Conservation (phyloP, 139 green algal genomes). For the Chlamydomonas eustigma region DNA sequence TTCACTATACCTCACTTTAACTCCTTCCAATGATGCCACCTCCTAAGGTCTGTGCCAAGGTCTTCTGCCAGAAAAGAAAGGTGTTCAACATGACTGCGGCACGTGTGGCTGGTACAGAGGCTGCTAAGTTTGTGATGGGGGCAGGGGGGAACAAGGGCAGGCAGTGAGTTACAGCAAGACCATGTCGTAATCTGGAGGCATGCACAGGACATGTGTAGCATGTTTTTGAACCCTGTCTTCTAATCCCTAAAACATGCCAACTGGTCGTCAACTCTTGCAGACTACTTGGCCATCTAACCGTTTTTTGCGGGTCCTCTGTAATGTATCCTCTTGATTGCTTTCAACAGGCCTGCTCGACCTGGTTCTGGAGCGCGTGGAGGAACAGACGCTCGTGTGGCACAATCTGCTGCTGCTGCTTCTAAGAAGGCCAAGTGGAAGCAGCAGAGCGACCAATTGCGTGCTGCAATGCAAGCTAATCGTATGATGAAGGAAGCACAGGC, state of each 20-base stretch:
- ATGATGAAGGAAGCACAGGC: constrained; percentile 21
- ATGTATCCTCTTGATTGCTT: background rate
- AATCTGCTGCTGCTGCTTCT: background rate
- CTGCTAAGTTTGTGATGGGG: constrained; percentile 18
- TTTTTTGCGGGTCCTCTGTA: background rate
- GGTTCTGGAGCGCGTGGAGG: background rate
- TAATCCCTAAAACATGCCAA: background rate
- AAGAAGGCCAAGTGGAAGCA: constrained; percentile 51
- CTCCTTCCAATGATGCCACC: too few species aligned
- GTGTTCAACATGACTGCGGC: constrained; percentile 25
- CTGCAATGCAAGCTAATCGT: constrained; percentile 36
- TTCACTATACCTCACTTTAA: too few species aligned
- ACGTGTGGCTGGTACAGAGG: constrained; percentile 11
- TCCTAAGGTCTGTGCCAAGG: constrained; percentile 30
- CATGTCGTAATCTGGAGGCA: background rate
- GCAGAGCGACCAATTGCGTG: constrained; percentile 55
- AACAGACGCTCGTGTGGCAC: background rate
- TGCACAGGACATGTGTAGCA: too few species aligned
- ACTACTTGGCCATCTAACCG: background rate
- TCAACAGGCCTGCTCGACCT: background rate
- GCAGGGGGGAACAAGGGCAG: constrained; percentile 17
- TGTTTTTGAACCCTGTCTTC: too few species aligned
- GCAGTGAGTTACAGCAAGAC: background rate
- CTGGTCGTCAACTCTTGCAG: background rate
- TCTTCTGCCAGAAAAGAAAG: constrained; percentile 33